Conservation (phyloP, 2,329 filamentous ascomycete genomes). For the Stylonectria norvegica region DNA sequence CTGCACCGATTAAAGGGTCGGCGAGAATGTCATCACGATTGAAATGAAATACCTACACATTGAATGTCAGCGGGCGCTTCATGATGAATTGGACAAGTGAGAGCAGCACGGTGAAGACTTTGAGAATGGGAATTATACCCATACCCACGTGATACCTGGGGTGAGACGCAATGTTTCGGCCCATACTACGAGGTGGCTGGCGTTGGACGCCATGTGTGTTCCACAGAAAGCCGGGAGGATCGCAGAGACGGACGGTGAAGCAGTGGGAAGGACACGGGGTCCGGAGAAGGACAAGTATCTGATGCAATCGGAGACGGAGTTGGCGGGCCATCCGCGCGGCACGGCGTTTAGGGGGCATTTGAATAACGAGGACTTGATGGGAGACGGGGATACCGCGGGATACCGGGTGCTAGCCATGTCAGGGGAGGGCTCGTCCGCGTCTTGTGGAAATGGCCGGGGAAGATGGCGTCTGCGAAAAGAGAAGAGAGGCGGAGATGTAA, state of each 20-base stretch:
- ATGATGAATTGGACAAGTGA: constrained; percentile 9
- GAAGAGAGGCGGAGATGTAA: no score
- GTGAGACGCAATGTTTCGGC: not conserved
- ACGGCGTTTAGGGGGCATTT: not conserved
- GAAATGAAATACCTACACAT: constrained; percentile 27
- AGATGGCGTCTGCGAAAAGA: no score
- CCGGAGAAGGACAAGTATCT: not conserved
- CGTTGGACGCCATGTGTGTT: not conserved
- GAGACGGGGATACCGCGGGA: no score
- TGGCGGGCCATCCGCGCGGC: not conserved
- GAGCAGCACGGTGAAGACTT: constrained; percentile 3
- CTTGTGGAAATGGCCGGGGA: no score
- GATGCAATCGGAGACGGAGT: not conserved
- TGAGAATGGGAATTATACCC: not conserved
- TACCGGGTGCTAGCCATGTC: no score
- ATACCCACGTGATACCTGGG: not conserved
- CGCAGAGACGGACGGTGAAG: not conserved
- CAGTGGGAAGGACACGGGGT: not conserved
- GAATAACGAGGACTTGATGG: not conserved
- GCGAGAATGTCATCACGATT: constrained; percentile 33
- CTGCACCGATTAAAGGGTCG: constrained; percentile 53
- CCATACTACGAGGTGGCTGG: no score
- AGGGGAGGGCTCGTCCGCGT: no score
- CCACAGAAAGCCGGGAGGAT: not conserved
- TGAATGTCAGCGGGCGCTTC: constrained; percentile 7